Evolutionary conservation across 2,329 filamentous ascomycete genomes (phyloP).

Genomic region (Parafenestella ontariensis): DNA sequence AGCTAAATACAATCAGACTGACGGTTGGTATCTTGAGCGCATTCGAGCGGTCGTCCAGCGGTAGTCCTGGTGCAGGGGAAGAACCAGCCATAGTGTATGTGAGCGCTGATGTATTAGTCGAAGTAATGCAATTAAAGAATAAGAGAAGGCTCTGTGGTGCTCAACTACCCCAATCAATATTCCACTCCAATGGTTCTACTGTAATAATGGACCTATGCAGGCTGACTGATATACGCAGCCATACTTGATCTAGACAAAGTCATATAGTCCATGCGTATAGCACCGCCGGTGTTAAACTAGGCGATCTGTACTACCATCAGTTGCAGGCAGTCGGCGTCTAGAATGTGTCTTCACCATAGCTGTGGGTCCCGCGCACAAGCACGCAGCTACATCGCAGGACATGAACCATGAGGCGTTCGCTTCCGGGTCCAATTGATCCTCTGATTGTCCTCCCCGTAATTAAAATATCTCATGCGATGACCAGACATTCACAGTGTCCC

Average conservation of each 20-base stretch:
- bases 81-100: constrained; percentile 19
- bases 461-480: not conserved
- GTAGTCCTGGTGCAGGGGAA: constrained; percentile 14
- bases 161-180: not conserved
- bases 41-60: constrained; percentile 31
- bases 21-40: constrained; percentile 32
- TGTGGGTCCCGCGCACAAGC: constrained; percentile 1
- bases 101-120: not conserved
- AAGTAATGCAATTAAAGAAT: not conserved
- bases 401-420: constrained; percentile 6
- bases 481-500: not conserved
- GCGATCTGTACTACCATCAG: not conserved
- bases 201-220: not conserved
- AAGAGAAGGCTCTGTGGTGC: not conserved
- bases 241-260: constrained; percentile 2
- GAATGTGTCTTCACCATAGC: not conserved
- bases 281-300: constrained; percentile 4
- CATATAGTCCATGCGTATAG: not conserved
- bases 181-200: too few relatives aligned
- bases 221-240: not conserved
- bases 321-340: constrained; percentile 5
- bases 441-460: not conserved
- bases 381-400: not conserved
- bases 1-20: constrained; percentile 28
- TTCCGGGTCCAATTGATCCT: not conserved